Conservation (phyloP, 305 asterid species). For the Fraxinus greggii region DNA sequence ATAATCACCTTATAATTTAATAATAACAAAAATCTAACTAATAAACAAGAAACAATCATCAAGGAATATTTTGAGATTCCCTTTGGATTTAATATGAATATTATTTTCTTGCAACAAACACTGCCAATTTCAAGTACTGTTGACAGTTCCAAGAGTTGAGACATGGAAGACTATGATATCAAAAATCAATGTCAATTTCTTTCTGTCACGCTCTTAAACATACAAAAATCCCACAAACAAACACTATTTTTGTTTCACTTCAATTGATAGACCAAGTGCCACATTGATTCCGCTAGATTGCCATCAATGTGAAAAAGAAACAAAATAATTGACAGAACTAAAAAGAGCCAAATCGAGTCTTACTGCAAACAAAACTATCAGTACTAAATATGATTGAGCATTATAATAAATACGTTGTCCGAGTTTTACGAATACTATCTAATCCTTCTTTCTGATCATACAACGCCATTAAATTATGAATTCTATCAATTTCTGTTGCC, state of each 20-base stretch:
- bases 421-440: neutral
- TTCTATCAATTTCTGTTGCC: neutral
- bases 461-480: neutral
- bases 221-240: conserved; percentile 24
- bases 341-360: neutral
- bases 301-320: conserved; percentile 25
- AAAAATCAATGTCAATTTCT: conserved; percentile 35
- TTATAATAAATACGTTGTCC: neutral
- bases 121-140: conserved; percentile 35
- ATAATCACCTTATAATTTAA: conserved; percentile 13
- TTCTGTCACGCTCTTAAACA: conserved; percentile 25
- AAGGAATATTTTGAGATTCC: conserved; percentile 22
- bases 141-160: conserved; percentile 34
- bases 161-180: conserved; percentile 16
- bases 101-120: conserved; percentile 28
- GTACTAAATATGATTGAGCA: neutral
- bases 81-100: too few species aligned
- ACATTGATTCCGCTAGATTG: conserved; percentile 36
- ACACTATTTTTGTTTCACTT: neutral
- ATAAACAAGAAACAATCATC: conserved; percentile 47
- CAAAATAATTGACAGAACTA: conserved; percentile 14
- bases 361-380: neutral
- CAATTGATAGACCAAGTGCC: neutral
- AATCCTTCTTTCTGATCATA: neutral
- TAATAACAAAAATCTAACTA: conserved; percentile 47